phyloP scores from a whole-genome alignment of 148 eudicot species.

The Arbutus unedo region DNA sequence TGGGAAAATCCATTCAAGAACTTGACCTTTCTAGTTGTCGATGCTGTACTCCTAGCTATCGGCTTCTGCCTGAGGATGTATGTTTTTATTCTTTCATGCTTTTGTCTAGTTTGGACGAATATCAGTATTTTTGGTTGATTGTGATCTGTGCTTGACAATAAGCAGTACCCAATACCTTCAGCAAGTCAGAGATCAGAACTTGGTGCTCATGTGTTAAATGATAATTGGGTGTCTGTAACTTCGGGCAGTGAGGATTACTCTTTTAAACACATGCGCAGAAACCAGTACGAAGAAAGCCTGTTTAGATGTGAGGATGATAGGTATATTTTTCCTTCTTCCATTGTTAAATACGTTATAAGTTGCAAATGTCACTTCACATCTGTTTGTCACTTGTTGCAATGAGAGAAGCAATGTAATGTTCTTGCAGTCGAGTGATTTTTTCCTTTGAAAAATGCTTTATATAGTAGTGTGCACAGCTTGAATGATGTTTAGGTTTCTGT shows the following conservation, averaged over 20 bases:
- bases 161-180: constrained; percentile 81
- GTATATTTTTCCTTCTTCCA: constrained; percentile 15
- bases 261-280: constrained; percentile 98
- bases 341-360: background rate
- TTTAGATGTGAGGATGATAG: constrained; percentile 99
- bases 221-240: constrained; percentile 97
- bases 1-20: constrained; percentile 88
- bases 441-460: background rate
- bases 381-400: background rate
- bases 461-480: background rate
- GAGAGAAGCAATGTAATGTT: background rate
- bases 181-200: constrained; percentile 91
- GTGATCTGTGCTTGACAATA: constrained; percentile 5
- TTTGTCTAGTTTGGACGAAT: constrained; percentile 10
- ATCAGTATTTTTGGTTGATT: constrained; percentile 14
- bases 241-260: constrained; percentile 99
- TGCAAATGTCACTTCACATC: background rate
- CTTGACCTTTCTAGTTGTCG: constrained; percentile 87
- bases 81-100: constrained; percentile 8
- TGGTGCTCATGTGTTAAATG: constrained; percentile 86
- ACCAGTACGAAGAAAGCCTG: constrained; percentile 96
- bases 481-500: background rate
- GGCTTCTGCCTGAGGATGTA: constrained; percentile 92
- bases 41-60: constrained; percentile 93
- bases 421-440: background rate